phyloP scores from a whole-genome alignment of 148 eudicot genomes.

The Chenopodium quinoa region DNA sequence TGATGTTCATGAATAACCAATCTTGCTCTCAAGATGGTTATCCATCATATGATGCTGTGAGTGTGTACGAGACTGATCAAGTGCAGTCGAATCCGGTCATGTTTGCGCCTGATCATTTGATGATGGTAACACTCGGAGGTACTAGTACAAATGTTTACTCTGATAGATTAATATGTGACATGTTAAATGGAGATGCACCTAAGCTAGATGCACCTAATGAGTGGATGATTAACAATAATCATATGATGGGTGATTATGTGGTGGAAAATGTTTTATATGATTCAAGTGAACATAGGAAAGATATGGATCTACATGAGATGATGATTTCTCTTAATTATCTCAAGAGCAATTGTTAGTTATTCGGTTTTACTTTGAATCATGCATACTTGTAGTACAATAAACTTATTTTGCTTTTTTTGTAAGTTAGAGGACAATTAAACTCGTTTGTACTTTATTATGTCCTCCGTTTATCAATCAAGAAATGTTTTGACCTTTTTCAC shows the following conservation, averaged over 20 bases:
- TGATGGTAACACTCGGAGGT: background rate
- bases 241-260: slow-evolving; percentile 10
- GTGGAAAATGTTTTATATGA: background rate
- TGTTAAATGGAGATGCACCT: background rate
- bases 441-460: too few relatives aligned
- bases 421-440: too few relatives aligned
- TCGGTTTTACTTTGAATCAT: too few relatives aligned
- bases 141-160: background rate
- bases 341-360: too few relatives aligned
- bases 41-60: background rate
- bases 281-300: slow-evolving; percentile 27
- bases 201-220: background rate
- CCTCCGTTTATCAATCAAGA: too few relatives aligned
- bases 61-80: background rate
- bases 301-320: slow-evolving; percentile 64
- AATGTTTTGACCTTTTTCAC: too few relatives aligned
- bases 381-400: too few relatives aligned
- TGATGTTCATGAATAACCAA: background rate
- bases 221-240: slow-evolving; percentile 6
- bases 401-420: too few relatives aligned
- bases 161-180: background rate
- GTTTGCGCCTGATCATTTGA: background rate
- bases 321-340: background rate
- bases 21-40: too few relatives aligned
- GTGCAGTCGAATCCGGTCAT: background rate